phyloP scores from a whole-genome alignment of 352 stramenopile genomes.

The Peronospora farinosa region DNA sequence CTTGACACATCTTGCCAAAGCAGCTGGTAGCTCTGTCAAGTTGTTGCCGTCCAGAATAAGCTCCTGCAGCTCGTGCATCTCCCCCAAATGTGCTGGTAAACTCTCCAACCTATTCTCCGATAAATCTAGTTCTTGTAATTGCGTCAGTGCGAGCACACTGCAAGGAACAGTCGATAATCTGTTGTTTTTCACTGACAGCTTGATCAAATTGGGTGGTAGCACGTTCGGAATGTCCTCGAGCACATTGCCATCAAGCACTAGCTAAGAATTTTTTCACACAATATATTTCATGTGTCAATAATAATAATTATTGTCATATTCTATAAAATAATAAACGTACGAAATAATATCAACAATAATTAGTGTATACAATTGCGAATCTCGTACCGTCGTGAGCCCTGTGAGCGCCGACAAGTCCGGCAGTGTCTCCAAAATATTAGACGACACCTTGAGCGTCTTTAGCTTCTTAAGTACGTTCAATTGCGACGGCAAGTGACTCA shows the following conservation, averaged over 20 bases:
- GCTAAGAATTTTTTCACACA: slow-evolving; percentile 22
- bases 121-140: slow-evolving; percentile 68
- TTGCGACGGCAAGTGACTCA: slow-evolving; percentile 42
- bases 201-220: slow-evolving; percentile 65
- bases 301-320: no score
- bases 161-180: slow-evolving; percentile 36
- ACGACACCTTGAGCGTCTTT: slow-evolving; percentile 70
- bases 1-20: slow-evolving; percentile 51
- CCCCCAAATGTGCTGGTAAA: slow-evolving; percentile 40
- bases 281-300: no score
- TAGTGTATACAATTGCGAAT: neutral
- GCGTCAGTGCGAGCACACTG: slow-evolving; percentile 38
- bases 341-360: no score
- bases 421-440: slow-evolving; percentile 49
- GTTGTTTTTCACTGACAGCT: slow-evolving; percentile 72
- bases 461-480: slow-evolving; percentile 40
- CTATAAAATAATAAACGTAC: no score
- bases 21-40: slow-evolving; percentile 36
- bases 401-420: slow-evolving; percentile 61
- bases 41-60: slow-evolving; percentile 63
- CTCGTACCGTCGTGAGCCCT: slow-evolving; percentile 57
- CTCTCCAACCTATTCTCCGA: slow-evolving; percentile 45
- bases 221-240: slow-evolving; percentile 44
- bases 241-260: slow-evolving; percentile 72
- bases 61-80: slow-evolving; percentile 53